A percentile compares a stretch with the other conserved stretches of the same genome.
phyloP scores from a whole-genome alignment of 2,329 filamentous ascomycete species.

The Thermoascus crustaceus region DNA sequence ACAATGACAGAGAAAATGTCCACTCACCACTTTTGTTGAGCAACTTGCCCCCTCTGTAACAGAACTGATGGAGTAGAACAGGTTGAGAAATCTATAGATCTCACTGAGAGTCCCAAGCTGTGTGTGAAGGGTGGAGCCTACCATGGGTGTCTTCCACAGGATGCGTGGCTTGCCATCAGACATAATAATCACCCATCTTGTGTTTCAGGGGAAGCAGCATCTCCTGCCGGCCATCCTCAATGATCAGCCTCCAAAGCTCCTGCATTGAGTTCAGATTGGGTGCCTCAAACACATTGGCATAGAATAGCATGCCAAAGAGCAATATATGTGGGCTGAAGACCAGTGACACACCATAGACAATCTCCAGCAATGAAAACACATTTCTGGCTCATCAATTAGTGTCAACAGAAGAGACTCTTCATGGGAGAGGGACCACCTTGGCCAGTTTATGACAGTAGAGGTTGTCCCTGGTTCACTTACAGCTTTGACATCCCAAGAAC shows the following conservation, averaged over 20 bases:
- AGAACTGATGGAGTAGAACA: slow-evolving; percentile 17
- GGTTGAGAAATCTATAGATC: slow-evolving; percentile 14
- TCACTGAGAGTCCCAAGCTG: slow-evolving; percentile 12
- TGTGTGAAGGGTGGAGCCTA: slow-evolving; percentile 5
- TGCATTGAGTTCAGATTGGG: slow-evolving; percentile 15
- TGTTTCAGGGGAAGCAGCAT: slow-evolving; percentile 13
- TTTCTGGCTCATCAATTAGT: too few relatives aligned
- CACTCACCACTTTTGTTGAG: slow-evolving; percentile 16
- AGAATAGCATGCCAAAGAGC: slow-evolving; percentile 17
- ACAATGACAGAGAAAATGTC: too few relatives aligned
- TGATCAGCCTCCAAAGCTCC: slow-evolving; percentile 13
- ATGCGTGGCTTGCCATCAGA: slow-evolving; percentile 14
- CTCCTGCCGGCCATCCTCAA: slow-evolving; percentile 12
- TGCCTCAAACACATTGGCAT: slow-evolving; percentile 14
- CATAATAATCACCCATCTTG: slow-evolving; percentile 16
- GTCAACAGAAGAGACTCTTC: too few relatives aligned
- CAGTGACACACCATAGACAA: slow-evolving; percentile 13
- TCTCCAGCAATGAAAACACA: slow-evolving; percentile 13
- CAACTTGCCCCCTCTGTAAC: slow-evolving; percentile 14
- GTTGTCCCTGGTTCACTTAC: slow-evolving; percentile 10
- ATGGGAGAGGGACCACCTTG: too few relatives aligned
- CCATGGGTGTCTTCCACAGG: slow-evolving; percentile 11
- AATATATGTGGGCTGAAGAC: slow-evolving; percentile 14
- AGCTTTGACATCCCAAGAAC: slow-evolving; percentile 16
- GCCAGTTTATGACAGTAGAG: too few relatives aligned